Percentiles rank a stretch among this genome's conserved stretches.
Evolutionary conservation across 495 filamentous ascomycete species (phyloP).

Genomic region (Talaromyces liani): DNA sequence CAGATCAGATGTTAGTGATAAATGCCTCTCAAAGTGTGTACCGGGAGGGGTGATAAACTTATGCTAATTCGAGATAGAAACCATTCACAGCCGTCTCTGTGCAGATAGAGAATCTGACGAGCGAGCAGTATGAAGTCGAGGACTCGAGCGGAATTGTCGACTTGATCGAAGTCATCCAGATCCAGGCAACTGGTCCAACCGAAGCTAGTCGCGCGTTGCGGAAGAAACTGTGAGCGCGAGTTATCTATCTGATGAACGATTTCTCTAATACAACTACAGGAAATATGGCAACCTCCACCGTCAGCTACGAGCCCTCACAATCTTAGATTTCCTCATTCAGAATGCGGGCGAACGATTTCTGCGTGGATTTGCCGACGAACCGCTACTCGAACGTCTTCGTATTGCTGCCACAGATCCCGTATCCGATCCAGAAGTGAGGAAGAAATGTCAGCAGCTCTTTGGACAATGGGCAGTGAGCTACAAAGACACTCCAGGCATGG

Average conservation of each 20-base stretch:
- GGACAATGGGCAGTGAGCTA: constrained; percentile 81
- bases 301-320: constrained; percentile 80
- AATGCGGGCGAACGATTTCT: constrained; percentile 90
- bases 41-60: neutral
- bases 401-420: constrained; percentile 78
- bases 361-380: constrained; percentile 79
- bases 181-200: constrained; percentile 79
- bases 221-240: constrained; percentile 71
- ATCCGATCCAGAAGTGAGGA: constrained; percentile 76
- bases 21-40: neutral
- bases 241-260: too few species aligned
- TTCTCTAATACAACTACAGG: constrained; percentile 28
- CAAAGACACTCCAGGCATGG: constrained; percentile 73
- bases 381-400: constrained; percentile 86
- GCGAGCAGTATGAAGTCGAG: constrained; percentile 82
- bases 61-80: constrained; percentile 44
- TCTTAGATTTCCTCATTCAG: constrained; percentile 90
- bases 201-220: constrained; percentile 89
- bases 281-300: constrained; percentile 94
- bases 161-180: constrained; percentile 84
- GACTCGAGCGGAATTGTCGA: constrained; percentile 89
- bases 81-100: constrained; percentile 92
- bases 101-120: constrained; percentile 84
- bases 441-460: constrained; percentile 81
- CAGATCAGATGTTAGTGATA: constrained; percentile 6